Evolutionary conservation across 2,329 filamentous ascomycete genomes (phyloP).

Genomic region (Penicillium sp.): DNA sequence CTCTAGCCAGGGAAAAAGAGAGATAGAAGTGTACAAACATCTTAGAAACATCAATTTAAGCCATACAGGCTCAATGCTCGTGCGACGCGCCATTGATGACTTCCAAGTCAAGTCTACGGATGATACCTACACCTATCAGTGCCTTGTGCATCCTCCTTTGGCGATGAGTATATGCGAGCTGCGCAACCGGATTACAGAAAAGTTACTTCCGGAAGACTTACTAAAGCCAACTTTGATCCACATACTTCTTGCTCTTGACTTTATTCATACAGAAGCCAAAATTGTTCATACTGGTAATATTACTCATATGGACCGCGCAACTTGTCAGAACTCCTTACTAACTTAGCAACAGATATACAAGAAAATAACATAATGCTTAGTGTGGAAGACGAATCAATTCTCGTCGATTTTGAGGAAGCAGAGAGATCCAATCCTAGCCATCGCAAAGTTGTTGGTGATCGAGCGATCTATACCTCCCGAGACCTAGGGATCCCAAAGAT

Average conservation of each 20-base stretch:
- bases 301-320: too few species aligned
- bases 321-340: too few species aligned
- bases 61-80: slow-evolving; percentile 16
- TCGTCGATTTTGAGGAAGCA: slow-evolving; percentile 24
- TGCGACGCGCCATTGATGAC: slow-evolving; percentile 22
- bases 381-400: slow-evolving; percentile 26
- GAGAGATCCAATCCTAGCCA: slow-evolving; percentile 23
- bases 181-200: slow-evolving; percentile 3
- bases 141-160: slow-evolving; percentile 26
- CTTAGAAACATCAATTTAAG: slow-evolving; percentile 16
- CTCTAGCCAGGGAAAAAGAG: slow-evolving; percentile 11
- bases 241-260: slow-evolving; percentile 28
- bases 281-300: slow-evolving; percentile 26
- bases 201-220: slow-evolving; percentile 19
- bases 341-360: too few species aligned
- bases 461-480: slow-evolving; percentile 27
- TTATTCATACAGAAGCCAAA: slow-evolving; percentile 25
- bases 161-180: slow-evolving; percentile 24
- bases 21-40: slow-evolving; percentile 20
- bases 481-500: slow-evolving; percentile 22
- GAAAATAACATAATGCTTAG: slow-evolving; percentile 30
- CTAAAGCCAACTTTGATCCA: slow-evolving; percentile 22
- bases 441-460: slow-evolving; percentile 21
- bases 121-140: slow-evolving; percentile 15
- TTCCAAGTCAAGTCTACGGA: slow-evolving; percentile 19